Percentiles rank a stretch among this genome's conserved stretches.
phyloP scores from a whole-genome alignment of 768 basidiomycete species.

The Leccinellum albellum region DNA sequence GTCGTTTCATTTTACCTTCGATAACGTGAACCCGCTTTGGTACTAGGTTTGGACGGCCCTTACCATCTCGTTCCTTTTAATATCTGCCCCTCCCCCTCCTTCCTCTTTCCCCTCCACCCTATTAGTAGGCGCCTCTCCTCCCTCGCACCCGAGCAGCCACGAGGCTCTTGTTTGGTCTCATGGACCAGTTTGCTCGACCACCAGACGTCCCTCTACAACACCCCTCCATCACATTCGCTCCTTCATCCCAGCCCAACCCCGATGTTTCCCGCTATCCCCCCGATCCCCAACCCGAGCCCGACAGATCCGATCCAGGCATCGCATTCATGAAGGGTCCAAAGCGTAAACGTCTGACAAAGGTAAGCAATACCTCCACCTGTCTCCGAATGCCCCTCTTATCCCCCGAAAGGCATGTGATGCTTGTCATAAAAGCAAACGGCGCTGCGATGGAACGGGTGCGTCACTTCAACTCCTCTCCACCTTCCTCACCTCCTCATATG shows the following conservation, averaged over 20 bases:
- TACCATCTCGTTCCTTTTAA: constrained; percentile 23
- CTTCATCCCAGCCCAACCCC: constrained; percentile 18
- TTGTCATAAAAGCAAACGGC: constrained; percentile 81
- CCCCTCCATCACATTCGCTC: constrained; percentile 22
- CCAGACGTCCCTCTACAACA: constrained; percentile 13
- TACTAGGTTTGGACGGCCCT: constrained; percentile 29
- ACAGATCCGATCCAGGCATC: constrained; percentile 31
- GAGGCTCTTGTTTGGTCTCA: constrained; percentile 15
- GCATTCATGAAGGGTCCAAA: constrained; percentile 52
- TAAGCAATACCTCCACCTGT: constrained; percentile 15
- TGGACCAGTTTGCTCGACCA: constrained; percentile 36
- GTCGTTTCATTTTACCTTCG: constrained; percentile 19
- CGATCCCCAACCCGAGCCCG: constrained; percentile 21
- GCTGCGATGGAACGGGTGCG: constrained; percentile 78
- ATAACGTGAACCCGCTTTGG: constrained; percentile 24
- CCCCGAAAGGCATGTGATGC: constrained; percentile 64
- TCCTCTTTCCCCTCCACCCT: constrained; percentile 6
- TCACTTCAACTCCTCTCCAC: constrained; percentile 10
- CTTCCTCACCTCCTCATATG: constrained; percentile 2
- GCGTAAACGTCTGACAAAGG: constrained; percentile 53
- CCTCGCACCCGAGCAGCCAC: neutral
- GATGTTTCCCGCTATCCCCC: constrained; percentile 21
- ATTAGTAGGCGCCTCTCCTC: neutral
- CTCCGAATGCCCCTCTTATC: constrained; percentile 6
- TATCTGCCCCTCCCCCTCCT: constrained; percentile 15